Evolutionary conservation across 202 grass and related monocot genomes (phyloP), one percentile per base, ranked within the genome.

Genomic region (Setaria italica): DNA sequence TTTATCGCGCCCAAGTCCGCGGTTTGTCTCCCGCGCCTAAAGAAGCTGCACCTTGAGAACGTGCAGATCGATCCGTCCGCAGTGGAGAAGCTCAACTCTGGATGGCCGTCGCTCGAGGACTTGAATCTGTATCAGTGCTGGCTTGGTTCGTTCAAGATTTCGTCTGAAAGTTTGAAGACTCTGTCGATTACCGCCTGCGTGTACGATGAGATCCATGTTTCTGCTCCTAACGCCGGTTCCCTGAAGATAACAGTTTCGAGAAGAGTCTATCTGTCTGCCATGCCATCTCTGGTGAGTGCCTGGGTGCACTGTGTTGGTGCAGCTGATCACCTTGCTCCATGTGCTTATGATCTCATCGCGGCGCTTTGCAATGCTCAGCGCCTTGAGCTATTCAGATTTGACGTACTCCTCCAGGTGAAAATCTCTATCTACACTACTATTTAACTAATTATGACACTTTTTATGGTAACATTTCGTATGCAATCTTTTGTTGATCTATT

Each of bases 21-120:
- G 43, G 43, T 62, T 39, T 62, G n/a, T 21, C 75, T 78, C 39
- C 75, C 75, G 8, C 39, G 39, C 39, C 21, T 78, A 21, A 78
- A 47, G 57, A 78, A 78, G 43, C 14, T 78, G 57, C n/a, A 9
- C 21, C 42, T 78, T 47, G 4, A 47, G n/a, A 0, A 2, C 21
- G 20, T 30, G 20, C 6, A 17, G 19, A 1, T 78, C 1, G 21
- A 48, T 45, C n/a, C 41, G 17, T 78, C 76, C 0, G 6, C 32
- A 41, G 12, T n/a, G 33, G 37, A 47, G 39, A 46, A 62, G 4
- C 25, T 64, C 20, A 64, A 2, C 41, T 78, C 76, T 12, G 76
- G 76, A 2, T 64, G 58, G 41, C 76, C 58, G 14, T 14, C 25
- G 0, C 57, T 64, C 7, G 58, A 78, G 30, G 75, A 64, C 25